phyloP scores from a whole-genome alignment of 2,329 filamentous ascomycete species.

The Verticillium dahliae region DNA sequence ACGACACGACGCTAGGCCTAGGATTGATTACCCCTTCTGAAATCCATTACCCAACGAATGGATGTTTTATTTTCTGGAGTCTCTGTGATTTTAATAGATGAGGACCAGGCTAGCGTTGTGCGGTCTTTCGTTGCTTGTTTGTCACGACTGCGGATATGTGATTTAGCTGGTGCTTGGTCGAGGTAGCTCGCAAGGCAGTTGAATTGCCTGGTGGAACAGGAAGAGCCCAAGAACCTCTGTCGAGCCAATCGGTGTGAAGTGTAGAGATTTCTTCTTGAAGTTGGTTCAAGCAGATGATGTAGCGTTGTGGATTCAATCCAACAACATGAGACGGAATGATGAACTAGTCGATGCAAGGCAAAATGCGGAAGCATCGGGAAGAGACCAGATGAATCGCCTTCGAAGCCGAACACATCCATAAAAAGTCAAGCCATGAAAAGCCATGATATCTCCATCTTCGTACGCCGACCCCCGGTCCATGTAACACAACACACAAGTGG shows the following conservation, averaged over 20 bases:
- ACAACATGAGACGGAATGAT: too few relatives aligned
- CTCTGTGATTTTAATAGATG: conserved; percentile 9
- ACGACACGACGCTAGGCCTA: conserved; percentile 8
- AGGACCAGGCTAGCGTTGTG: conserved; percentile 2
- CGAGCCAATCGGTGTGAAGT: too few relatives aligned
- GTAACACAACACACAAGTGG: neutral
- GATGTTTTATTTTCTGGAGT: conserved; percentile 8
- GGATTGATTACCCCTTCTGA: conserved; percentile 4
- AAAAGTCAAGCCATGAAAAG: neutral
- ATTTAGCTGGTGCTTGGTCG: neutral
- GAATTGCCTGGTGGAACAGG: neutral
- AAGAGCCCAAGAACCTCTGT: too few relatives aligned
- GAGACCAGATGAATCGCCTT: neutral
- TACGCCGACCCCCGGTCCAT: neutral
- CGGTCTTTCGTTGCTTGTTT: neutral
- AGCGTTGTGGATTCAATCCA: too few relatives aligned
- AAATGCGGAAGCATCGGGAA: neutral
- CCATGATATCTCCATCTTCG: neutral
- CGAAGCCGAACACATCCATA: neutral
- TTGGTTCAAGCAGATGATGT: too few relatives aligned
- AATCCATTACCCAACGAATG: conserved; percentile 8
- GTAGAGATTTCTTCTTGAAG: too few relatives aligned
- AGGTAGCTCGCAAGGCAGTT: neutral
- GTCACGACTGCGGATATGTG: neutral
- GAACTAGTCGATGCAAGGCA: too few relatives aligned